A percentile compares a stretch with the other conserved stretches of the same genome.
These are phyloP conservation scores for Aspergillus bombycis DNA, from an alignment of 2,329 filamentous ascomycete species.

Conservation along the genomic window DNA sequence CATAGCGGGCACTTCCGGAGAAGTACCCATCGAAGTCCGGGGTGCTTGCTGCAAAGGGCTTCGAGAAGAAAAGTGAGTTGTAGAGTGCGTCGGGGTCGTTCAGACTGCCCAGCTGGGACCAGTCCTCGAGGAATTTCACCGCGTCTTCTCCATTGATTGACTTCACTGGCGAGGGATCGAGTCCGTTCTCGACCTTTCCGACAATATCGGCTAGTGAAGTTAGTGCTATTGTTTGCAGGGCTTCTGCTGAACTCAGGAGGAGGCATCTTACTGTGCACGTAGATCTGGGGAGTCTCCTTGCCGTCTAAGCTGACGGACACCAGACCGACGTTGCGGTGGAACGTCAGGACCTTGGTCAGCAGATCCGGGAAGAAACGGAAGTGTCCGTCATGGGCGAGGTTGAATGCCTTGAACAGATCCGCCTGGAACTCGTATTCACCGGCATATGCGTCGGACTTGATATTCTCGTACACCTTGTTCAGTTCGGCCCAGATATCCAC, in stretches of 20 bases:
- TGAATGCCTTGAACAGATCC: slow-evolving; percentile 1
- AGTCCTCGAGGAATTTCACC: neutral
- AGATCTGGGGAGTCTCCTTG: neutral
- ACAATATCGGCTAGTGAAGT: neutral
- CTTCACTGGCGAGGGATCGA: neutral
- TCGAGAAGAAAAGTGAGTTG: slow-evolving; percentile 5
- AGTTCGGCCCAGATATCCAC: slow-evolving; percentile 6
- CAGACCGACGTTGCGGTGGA: neutral
- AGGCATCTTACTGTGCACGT: neutral
- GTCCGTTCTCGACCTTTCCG: neutral
- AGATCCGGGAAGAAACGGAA: slow-evolving; percentile 2
- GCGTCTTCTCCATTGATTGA: neutral
- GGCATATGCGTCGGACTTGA: neutral
- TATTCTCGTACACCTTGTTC: neutral
- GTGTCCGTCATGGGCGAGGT: neutral
- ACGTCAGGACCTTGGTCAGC: neutral
- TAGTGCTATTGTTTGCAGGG: neutral
- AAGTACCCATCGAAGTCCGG: neutral
- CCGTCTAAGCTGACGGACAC: neutral
- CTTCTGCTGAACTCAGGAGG: rapidly evolving
- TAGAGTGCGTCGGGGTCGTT: neutral
- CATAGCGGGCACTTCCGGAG: neutral
- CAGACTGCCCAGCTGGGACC: neutral
- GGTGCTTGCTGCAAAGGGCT: neutral
- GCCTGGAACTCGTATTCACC: neutral